A percentile compares a stretch with the other conserved stretches of the same genome.
phyloP scores from a whole-genome alignment of 805 yeast species.

The Yamadazyma sp. region DNA sequence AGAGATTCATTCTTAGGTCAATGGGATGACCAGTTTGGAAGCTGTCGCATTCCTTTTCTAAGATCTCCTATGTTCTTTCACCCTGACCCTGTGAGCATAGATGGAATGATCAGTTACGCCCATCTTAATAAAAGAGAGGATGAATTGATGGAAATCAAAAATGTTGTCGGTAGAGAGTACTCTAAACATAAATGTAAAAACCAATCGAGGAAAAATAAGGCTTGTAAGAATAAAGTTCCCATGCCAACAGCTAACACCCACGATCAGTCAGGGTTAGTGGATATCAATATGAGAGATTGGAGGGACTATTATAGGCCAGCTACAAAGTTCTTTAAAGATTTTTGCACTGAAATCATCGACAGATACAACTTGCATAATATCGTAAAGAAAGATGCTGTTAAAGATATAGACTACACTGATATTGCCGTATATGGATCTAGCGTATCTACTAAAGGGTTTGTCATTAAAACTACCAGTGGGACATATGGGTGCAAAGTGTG shows the following conservation, averaged over 20 bases:
- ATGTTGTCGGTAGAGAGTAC: slow-evolving; percentile 45
- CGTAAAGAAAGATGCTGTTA: slow-evolving; percentile 35
- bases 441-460: slow-evolving; percentile 30
- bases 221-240: slow-evolving; percentile 15
- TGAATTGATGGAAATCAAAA: slow-evolving; percentile 41
- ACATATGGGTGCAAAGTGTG: slow-evolving; percentile 34
- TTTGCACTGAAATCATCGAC: slow-evolving; percentile 33
- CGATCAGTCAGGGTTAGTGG: slow-evolving; percentile 36
- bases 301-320: slow-evolving; percentile 46
- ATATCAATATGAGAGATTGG: slow-evolving; percentile 44
- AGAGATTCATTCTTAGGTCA: slow-evolving; percentile 37
- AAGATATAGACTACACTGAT: slow-evolving; percentile 28
- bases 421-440: slow-evolving; percentile 23
- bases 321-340: slow-evolving; percentile 38
- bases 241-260: slow-evolving; percentile 23
- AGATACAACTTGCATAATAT: slow-evolving; percentile 31
- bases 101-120: slow-evolving; percentile 44
- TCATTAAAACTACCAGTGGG: slow-evolving; percentile 31
- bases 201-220: slow-evolving; percentile 5
- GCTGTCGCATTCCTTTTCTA: slow-evolving; percentile 42
- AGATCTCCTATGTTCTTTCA: slow-evolving; percentile 52
- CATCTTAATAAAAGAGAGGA: slow-evolving; percentile 28
- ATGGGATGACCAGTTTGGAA: slow-evolving; percentile 44
- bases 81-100: slow-evolving; percentile 45
- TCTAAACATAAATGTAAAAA: slow-evolving; percentile 44